A percentile compares a stretch with the other conserved stretches of the same genome.
Conservation (phyloP, 805 yeast genomes). For the Priceomyces medius region DNA sequence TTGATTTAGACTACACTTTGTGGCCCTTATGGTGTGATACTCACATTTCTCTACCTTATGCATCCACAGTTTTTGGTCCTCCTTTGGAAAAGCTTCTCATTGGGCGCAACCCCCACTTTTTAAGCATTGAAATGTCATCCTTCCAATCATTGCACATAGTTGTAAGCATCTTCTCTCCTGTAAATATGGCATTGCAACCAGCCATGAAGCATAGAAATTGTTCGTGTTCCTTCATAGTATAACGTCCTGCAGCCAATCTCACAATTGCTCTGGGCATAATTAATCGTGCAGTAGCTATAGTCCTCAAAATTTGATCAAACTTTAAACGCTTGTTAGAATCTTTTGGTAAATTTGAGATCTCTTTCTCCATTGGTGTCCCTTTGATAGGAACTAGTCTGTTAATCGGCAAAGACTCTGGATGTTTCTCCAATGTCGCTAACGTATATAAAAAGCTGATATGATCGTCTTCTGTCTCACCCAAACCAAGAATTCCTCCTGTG, state of each 20-base stretch:
- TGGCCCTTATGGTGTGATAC: slow-evolving; percentile 90
- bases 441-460: slow-evolving; percentile 68
- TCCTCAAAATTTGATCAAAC: slow-evolving; percentile 63
- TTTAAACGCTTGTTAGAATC: slow-evolving; percentile 41
- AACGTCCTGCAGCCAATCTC: slow-evolving; percentile 78
- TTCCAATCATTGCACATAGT: slow-evolving; percentile 86
- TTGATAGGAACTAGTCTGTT: slow-evolving; percentile 74
- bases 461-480: slow-evolving; percentile 73
- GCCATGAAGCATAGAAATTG: slow-evolving; percentile 74
- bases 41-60: slow-evolving; percentile 59
- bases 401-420: slow-evolving; percentile 82
- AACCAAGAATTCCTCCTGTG: slow-evolving; percentile 77
- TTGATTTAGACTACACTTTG: slow-evolving; percentile 72
- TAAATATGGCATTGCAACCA: slow-evolving; percentile 78
- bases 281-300: slow-evolving; percentile 73
- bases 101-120: slow-evolving; percentile 66
- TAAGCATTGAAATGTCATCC: slow-evolving; percentile 67
- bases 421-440: slow-evolving; percentile 63
- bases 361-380: slow-evolving; percentile 74
- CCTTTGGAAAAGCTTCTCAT: slow-evolving; percentile 55
- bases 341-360: slow-evolving; percentile 38
- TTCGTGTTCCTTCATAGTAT: slow-evolving; percentile 75
- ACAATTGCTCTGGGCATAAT: slow-evolving; percentile 72
- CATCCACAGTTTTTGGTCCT: too few species aligned
- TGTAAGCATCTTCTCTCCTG: slow-evolving; percentile 78